A percentile compares a stretch with the other conserved stretches of the same genome.
These are phyloP conservation scores for Symbiodinium pilosum DNA, from an alignment of 73 alveolate genomes.

Conservation along the genomic window DNA sequence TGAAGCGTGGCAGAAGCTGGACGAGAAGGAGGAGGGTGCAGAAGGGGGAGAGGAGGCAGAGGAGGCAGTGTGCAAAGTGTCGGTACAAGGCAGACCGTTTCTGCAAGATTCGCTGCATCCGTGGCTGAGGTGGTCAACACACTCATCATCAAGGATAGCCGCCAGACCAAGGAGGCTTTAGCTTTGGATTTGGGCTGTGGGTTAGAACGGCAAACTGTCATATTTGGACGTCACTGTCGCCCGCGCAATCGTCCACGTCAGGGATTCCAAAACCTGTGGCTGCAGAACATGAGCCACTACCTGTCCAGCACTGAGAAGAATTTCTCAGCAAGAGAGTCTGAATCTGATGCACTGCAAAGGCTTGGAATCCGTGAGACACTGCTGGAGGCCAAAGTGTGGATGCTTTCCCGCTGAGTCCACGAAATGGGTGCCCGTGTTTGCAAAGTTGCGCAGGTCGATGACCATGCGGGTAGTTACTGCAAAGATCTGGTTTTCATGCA, in stretches of 20 bases:
- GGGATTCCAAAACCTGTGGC: conserved; percentile 20
- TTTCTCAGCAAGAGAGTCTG: no score
- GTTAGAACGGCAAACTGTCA: no score
- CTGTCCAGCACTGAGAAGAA: background rate
- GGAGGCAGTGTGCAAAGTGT: background rate
- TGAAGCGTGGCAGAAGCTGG: background rate
- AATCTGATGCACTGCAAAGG: background rate
- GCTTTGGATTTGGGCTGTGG: no score
- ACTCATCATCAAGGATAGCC: conserved; percentile 45
- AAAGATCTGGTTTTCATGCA: conserved; percentile 70
- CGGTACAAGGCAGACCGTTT: background rate
- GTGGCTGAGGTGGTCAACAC: conserved; percentile 44
- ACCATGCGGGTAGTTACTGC: conserved; percentile 57
- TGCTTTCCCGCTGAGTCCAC: no score
- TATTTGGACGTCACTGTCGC: no score
- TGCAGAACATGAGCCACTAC: conserved; percentile 1
- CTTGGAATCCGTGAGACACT: conserved; percentile 69
- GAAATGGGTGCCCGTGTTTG: background rate
- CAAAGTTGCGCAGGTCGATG: conserved; percentile 41
- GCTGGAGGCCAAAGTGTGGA: conserved; percentile 31
- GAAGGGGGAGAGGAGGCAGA: background rate
- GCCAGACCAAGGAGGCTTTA: conserved; percentile 30
- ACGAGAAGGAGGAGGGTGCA: background rate
- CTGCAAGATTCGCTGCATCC: background rate
- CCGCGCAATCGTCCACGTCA: no score